Conservation (phyloP, 495 filamentous ascomycete genomes). For the Apiosordaria backusii region DNA sequence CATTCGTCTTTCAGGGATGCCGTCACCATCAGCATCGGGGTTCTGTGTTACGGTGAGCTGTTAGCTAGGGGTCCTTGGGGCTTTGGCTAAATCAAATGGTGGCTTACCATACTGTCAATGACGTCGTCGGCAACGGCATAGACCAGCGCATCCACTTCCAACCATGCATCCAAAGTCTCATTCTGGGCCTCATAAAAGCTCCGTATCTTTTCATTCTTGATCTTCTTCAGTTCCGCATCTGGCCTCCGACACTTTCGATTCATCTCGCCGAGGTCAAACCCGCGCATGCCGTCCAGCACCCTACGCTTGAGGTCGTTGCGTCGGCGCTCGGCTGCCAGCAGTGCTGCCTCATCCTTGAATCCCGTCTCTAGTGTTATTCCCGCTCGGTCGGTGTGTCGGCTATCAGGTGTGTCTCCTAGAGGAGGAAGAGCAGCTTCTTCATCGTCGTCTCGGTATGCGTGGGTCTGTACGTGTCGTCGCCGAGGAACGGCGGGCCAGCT, state of each 20-base stretch:
- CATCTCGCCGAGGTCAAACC: slow-evolving; percentile 35
- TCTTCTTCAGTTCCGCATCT: slow-evolving; percentile 43
- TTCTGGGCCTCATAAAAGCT: slow-evolving; percentile 51
- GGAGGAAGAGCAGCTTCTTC: slow-evolving; percentile 7
- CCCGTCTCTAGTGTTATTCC: slow-evolving; percentile 1
- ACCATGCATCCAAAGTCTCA: slow-evolving; percentile 47
- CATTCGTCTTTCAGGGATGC: slow-evolving; percentile 40
- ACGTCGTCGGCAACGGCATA: slow-evolving; percentile 50
- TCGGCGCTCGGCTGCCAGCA: slow-evolving; percentile 15
- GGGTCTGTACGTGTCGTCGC: neutral
- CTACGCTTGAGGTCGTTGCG: slow-evolving; percentile 38
- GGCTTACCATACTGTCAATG: slow-evolving; percentile 43
- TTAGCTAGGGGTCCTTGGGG: too few species aligned
- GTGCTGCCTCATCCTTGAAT: slow-evolving; percentile 8
- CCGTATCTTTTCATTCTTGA: slow-evolving; percentile 47
- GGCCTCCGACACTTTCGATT: slow-evolving; percentile 41
- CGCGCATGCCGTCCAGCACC: slow-evolving; percentile 36
- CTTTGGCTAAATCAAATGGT: neutral
- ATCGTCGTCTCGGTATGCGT: slow-evolving; percentile 2
- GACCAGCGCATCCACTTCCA: slow-evolving; percentile 51
- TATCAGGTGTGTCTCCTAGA: neutral
- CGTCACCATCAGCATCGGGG: slow-evolving; percentile 51
- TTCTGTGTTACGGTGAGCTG: slow-evolving; percentile 15
- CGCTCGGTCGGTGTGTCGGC: neutral
- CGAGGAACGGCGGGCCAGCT: neutral